Conservation (phyloP, 129 eudicot species). For the Lactuca sativa region DNA sequence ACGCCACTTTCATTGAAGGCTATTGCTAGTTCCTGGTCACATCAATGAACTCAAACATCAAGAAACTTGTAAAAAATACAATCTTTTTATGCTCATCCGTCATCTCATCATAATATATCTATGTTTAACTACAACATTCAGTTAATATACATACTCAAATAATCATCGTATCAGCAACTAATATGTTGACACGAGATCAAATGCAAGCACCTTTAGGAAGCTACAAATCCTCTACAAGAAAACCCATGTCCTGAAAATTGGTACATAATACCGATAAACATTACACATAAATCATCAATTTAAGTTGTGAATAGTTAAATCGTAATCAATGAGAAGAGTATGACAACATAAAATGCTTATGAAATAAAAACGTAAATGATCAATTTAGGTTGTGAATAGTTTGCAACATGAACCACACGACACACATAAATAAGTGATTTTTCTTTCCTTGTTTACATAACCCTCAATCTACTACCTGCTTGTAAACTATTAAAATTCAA, state of each 20-base stretch:
- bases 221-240: slow-evolving; percentile 12
- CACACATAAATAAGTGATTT: too few relatives aligned
- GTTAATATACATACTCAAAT: slow-evolving; percentile 3
- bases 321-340: too few relatives aligned
- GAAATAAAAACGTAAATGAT: too few relatives aligned
- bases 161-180: slow-evolving; percentile 8
- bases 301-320: too few relatives aligned
- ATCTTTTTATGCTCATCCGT: background rate
- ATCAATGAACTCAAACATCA: background rate
- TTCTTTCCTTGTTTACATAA: too few relatives aligned
- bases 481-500: too few relatives aligned
- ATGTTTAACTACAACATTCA: background rate
- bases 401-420: too few relatives aligned
- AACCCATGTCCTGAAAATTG: background rate
- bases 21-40: too few relatives aligned
- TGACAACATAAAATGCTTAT: too few relatives aligned
- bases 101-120: background rate
- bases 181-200: slow-evolving; percentile 21
- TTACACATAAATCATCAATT: background rate
- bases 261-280: background rate
- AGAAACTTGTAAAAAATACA: background rate
- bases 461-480: too few relatives aligned
- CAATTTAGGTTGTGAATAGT: too few relatives aligned
- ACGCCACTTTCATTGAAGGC: too few relatives aligned
- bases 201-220: background rate